Evolutionary conservation across 2,329 filamentous ascomycete species (phyloP), one percentile per base, ranked within the genome.

Genomic region (Atkinsonella texensis): DNA sequence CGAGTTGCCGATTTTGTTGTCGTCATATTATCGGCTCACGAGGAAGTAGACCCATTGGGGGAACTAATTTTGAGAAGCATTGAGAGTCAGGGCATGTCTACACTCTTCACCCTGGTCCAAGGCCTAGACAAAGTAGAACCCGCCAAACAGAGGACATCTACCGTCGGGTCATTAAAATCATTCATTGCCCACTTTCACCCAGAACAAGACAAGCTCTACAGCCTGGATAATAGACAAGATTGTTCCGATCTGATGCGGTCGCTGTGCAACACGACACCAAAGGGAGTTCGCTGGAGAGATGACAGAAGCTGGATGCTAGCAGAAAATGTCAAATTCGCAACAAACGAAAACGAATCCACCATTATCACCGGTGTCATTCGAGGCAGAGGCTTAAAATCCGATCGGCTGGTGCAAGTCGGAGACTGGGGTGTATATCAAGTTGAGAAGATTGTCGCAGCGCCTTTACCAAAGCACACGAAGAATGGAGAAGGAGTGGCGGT

Each of bases 171-270:
- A 1, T 75, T 98, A 51, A 93, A 89, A 65, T 94, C 89, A 1
- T 96, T 87, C 70, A 90, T 97, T 62, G 89, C 83, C 28, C 91
- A 95, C 66, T 98, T 95, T 71, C 91, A 97, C 66, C 89, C 93
- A 0, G 80, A 87, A 23, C 85, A 93, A 60, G 90, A 96, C 61
- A 96, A 93, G 68, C 77, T 98, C 15, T 88, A 91, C 67, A 93
- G 83, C 58, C 75, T 96, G 51, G 89, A 95, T 63, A 91, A 80
- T 55, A 79, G 87, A 63, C 89, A 95, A 64, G 93, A 98, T 65
- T 91, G 87, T 64, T 81, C 89, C 49, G 97, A 96, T 64, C 74
- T 95, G 39, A 86, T 97, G 68, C 81, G 94, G 49, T 91, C 89
- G 31, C 72, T 98, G 15, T 98, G 93, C 74, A 95, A 84, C 57